Evolutionary conservation across 495 filamentous ascomycete species (phyloP).

Genomic region (Tuber calosporum): DNA sequence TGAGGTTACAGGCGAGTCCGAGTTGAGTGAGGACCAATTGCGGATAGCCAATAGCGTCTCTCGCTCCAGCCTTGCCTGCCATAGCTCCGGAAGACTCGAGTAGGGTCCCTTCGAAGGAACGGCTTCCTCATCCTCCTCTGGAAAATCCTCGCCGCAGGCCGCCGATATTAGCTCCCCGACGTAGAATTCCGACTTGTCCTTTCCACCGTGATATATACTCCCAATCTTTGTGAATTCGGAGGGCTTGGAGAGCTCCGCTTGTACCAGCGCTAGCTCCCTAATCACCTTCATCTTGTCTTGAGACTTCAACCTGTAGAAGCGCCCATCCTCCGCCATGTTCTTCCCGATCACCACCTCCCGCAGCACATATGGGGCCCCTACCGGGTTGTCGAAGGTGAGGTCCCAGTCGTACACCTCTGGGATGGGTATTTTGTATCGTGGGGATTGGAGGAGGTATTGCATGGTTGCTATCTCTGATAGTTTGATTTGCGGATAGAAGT

Average conservation of each 20-base stretch:
- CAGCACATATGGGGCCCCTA: conserved; percentile 40
- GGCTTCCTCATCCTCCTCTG: conserved; percentile 10
- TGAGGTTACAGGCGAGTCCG: conserved; percentile 33
- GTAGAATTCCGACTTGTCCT: conserved; percentile 29
- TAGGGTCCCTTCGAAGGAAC: conserved; percentile 36
- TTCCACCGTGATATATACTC: conserved; percentile 35
- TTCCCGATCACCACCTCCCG: conserved; percentile 40
- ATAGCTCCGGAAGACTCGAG: conserved; percentile 34
- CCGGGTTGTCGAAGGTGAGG: conserved; percentile 38
- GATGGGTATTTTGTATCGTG: conserved; percentile 39
- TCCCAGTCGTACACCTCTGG: conserved; percentile 38
- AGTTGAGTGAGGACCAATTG: conserved; percentile 38
- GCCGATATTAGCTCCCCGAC: conserved; percentile 39
- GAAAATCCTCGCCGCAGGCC: conserved; percentile 29
- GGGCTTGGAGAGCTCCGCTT: conserved; percentile 41
- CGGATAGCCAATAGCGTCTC: conserved; percentile 36
- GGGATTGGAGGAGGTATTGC: conserved; percentile 38
- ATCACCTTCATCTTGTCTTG: conserved; percentile 39
- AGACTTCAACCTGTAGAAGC: conserved; percentile 32
- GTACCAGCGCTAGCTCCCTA: conserved; percentile 36
- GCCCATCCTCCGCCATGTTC: conserved; percentile 39
- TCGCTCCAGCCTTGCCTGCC: conserved; percentile 37
- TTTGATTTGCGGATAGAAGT: conserved; percentile 39
- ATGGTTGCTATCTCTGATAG: conserved; percentile 42
- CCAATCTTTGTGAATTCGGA: conserved; percentile 40